Base-by-base conservation (phyloP, 164 flowering plant genomes). In the Piper longum region DNA sequence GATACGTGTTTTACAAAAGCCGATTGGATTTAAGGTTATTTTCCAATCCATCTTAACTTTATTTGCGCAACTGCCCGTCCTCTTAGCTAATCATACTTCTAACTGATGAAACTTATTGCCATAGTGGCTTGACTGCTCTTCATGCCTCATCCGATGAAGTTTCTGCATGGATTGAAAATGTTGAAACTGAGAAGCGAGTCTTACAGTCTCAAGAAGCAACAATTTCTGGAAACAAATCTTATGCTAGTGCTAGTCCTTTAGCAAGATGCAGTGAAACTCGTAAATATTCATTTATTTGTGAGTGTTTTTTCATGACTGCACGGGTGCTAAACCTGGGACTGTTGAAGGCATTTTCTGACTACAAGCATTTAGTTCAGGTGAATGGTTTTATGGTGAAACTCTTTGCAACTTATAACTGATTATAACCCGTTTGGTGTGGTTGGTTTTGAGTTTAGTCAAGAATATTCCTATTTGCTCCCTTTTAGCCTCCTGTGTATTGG, bases 301-400 rank as follows among this genome's bases (percentile, higher is more conserved):
- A 95, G 78, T 91, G 99, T 78, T 95, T 95, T 80, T 95, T 91
- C 73, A 85, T 95, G 96, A 88, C 99, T 45, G 91, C 99, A 58
- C 82, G 99, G 76, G 96, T 86, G 64, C 90, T 91, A 41, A 87
- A 95, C 74, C 72, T 95, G 84, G 99, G 99, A 41, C 70, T 95
- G 57, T 61, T 95, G 70, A 95, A 87, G 76, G 96, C 88, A 66
- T 86, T 88, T 74, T 84, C 97, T 57, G 99, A 95, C 77, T 95
- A 79, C 67, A 91, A 87, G 77, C 86, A 84, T 83, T 83, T 91
- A 61, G 88, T 79, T 70, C 99, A 91, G 97, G 99, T 95, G 78
- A 18, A 18, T 62, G 17, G 26, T 36, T 55, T 55, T 55, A 16
- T 2, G 3, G 36, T 26, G 36, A 26, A 26, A 26, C 36, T 26